A percentile compares a stretch with the other conserved stretches of the same genome.
Conservation (phyloP, 2,329 filamentous ascomycete genomes). For the Diplodia corticola region DNA sequence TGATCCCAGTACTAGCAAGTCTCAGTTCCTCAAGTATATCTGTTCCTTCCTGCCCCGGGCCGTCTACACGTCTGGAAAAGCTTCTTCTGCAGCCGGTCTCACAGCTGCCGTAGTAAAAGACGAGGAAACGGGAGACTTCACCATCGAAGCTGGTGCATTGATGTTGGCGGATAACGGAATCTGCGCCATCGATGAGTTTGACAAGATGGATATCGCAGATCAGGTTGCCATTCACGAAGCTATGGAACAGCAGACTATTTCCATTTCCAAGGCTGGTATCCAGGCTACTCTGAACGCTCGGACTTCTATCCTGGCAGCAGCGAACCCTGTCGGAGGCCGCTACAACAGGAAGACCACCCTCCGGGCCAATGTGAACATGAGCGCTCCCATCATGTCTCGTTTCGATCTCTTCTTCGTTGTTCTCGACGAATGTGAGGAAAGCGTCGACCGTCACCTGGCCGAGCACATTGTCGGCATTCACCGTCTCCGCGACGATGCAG, state of each 20-base stretch:
- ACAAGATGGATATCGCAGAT: constrained; percentile 98
- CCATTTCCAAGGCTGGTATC: constrained; percentile 96
- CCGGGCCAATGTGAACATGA: constrained; percentile 96
- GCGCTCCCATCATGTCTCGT: constrained; percentile 97
- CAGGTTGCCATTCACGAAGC: constrained; percentile 99
- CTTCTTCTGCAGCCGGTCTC: constrained; percentile 93
- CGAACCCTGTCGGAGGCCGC: constrained; percentile 93
- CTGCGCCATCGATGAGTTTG: constrained; percentile 97
- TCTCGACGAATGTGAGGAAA: constrained; percentile 93
- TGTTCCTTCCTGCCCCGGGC: constrained; percentile 95
- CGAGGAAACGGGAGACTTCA: constrained; percentile 97
- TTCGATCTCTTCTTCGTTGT: constrained; percentile 99
- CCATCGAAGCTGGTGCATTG: constrained; percentile 94
- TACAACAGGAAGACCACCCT: constrained; percentile 96
- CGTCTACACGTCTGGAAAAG: constrained; percentile 97
- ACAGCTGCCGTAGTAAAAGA: constrained; percentile 97
- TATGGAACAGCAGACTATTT: constrained; percentile 99
- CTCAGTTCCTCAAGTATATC: constrained; percentile 97
- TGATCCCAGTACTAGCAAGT: constrained; percentile 95
- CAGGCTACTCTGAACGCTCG: constrained; percentile 96
- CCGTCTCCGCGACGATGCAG: constrained; percentile 85
- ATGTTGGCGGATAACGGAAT: constrained; percentile 98
- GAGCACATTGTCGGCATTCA: constrained; percentile 95
- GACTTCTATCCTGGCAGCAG: constrained; percentile 91
- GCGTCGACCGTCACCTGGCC: constrained; percentile 84